A percentile compares a stretch with the other conserved stretches of the same genome.
These are phyloP conservation scores for Leccinum rimulosum DNA, from an alignment of 768 basidiomycete genomes.

Conservation along the genomic window DNA sequence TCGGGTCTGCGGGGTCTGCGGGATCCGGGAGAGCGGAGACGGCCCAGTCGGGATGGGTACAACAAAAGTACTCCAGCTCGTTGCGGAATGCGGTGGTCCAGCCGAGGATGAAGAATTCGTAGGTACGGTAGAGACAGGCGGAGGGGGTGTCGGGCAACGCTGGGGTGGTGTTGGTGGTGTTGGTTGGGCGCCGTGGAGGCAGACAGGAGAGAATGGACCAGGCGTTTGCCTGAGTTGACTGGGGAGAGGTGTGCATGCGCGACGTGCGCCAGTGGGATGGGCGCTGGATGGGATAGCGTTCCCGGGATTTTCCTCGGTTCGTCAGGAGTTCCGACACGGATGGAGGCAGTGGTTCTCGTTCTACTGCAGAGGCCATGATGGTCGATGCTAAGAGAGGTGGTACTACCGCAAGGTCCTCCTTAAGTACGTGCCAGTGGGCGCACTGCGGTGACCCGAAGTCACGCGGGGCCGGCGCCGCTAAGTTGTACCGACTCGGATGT, in stretches of 20 bases:
- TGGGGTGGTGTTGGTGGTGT: background rate
- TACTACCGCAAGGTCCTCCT: no score
- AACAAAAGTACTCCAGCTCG: conserved; percentile 13
- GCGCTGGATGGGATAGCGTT: conserved; percentile 3
- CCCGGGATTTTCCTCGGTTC: background rate
- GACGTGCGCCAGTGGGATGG: conserved; percentile 6
- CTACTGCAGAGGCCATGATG: background rate
- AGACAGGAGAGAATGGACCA: conserved; percentile 3
- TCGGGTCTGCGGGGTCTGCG: background rate
- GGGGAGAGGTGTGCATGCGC: background rate
- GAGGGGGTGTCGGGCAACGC: background rate
- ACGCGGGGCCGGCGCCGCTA: no score
- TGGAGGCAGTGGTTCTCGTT: conserved; percentile 5
- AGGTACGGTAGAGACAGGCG: conserved; percentile 9
- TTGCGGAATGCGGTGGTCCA: conserved; percentile 14
- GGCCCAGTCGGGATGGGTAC: conserved; percentile 6
- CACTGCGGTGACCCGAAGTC: no score
- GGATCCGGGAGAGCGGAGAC: conserved; percentile 3
- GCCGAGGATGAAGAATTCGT: conserved; percentile 10
- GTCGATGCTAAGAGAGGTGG: no score
- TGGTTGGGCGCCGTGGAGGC: background rate
- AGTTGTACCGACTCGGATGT: no score
- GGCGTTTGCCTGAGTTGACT: background rate
- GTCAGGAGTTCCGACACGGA: conserved; percentile 2
- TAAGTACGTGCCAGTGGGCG: no score